These are phyloP conservation scores for Tolypocladium pustulatum DNA, from an alignment of 2,329 filamentous ascomycete genomes.

Conservation along the genomic window DNA sequence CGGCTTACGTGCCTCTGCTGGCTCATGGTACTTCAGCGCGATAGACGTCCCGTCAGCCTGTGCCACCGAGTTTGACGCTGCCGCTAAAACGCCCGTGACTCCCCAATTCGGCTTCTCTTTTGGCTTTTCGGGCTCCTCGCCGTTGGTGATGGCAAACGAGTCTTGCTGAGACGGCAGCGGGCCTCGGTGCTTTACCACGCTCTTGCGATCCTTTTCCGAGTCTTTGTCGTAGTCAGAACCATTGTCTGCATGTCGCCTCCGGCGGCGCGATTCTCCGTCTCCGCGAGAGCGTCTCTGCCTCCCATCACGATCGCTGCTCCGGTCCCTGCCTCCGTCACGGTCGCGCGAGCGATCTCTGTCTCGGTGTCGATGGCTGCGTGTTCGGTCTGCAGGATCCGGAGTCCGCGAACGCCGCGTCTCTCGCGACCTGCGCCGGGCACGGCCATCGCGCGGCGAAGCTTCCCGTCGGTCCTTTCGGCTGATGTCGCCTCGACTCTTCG, in stretches of 20 bases:
- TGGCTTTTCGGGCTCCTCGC: constrained; percentile 39
- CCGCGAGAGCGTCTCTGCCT: constrained; percentile 23
- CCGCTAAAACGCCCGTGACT: constrained; percentile 71
- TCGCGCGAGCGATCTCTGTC: constrained; percentile 12
- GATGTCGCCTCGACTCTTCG: constrained; percentile 9
- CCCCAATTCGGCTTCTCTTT: constrained; percentile 86
- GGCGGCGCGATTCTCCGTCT: constrained; percentile 14
- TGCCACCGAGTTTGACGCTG: constrained; percentile 69
- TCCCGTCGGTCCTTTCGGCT: constrained; percentile 9
- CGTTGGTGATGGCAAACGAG: constrained; percentile 46
- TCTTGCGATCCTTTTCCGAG: constrained; percentile 12
- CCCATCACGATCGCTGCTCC: constrained; percentile 8
- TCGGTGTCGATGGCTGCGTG: constrained; percentile 6
- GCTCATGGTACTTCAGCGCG: constrained; percentile 92
- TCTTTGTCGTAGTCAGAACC: constrained; percentile 5
- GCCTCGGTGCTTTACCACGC: constrained; percentile 24
- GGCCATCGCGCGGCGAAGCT: constrained; percentile 11
- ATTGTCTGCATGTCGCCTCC: constrained; percentile 9
- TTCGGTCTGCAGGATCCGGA: constrained; percentile 14
- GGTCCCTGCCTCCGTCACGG: constrained; percentile 12
- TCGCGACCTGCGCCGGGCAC: constrained; percentile 17
- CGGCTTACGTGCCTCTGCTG: constrained; percentile 82
- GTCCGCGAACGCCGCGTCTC: constrained; percentile 21
- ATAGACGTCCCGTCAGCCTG: constrained; percentile 65
- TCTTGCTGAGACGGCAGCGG: constrained; percentile 50